Conservation (phyloP, 106 monocot genomes). For the Dendrobium officinale region DNA sequence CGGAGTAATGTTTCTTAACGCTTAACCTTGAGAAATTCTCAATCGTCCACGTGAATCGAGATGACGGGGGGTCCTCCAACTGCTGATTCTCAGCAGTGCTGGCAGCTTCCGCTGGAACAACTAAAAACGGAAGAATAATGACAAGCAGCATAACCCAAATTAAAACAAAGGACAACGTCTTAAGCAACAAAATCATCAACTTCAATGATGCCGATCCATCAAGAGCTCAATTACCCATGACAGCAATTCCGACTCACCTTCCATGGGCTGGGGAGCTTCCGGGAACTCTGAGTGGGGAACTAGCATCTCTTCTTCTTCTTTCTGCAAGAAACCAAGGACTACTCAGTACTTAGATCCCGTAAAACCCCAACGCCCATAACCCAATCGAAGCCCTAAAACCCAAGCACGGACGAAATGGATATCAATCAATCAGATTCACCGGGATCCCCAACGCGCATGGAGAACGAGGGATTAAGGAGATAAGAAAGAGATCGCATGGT, state of each 20-base stretch:
- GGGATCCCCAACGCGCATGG: background rate
- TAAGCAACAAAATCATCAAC: background rate
- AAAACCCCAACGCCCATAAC: background rate
- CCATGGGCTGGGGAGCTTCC: slow-evolving; percentile 62
- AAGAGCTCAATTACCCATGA: background rate
- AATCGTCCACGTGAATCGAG: slow-evolving; percentile 87
- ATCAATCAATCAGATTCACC: slow-evolving; percentile 3
- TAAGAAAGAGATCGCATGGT: background rate
- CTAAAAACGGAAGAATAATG: slow-evolving; percentile 12
- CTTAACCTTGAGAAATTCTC: slow-evolving; percentile 86
- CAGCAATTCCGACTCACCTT: slow-evolving; percentile 24
- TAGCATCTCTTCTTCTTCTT: slow-evolving; percentile 70
- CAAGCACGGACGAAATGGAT: background rate
- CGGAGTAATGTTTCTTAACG: slow-evolving; percentile 84
- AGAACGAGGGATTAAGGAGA: background rate
- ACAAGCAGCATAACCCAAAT: background rate
- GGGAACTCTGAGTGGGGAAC: slow-evolving; percentile 48
- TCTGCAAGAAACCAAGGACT: slow-evolving; percentile 13
- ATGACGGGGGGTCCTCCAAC: slow-evolving; percentile 69
- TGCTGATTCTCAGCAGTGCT: slow-evolving; percentile 70
- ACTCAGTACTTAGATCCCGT: slow-evolving; percentile 19
- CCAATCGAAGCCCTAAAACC: slow-evolving; percentile 14
- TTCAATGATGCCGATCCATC: background rate
- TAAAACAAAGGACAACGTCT: background rate
- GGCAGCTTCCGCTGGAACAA: slow-evolving; percentile 46